A percentile compares a stretch with the other conserved stretches of the same genome.
phyloP scores from a whole-genome alignment of 345 rosid genomes.

The Balakata baccata region DNA sequence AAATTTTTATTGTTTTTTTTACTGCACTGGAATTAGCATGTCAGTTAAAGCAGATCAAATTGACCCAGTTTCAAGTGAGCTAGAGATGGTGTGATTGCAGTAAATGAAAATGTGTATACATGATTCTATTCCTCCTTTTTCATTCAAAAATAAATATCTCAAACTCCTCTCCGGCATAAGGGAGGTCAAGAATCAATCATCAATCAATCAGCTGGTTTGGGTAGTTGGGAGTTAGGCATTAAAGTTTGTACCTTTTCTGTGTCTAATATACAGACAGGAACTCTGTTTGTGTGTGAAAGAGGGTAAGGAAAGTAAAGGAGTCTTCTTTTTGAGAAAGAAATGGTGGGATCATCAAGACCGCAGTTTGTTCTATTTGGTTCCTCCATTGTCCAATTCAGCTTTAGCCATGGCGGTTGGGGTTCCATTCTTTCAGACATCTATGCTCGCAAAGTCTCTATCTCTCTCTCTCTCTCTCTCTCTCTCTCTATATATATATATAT shows the following conservation, averaged over 20 bases:
- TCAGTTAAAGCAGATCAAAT: too few relatives aligned
- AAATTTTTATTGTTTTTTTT: too few relatives aligned
- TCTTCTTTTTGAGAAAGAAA: constrained; percentile 19
- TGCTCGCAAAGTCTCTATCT: constrained; percentile 66
- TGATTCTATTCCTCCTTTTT: too few relatives aligned
- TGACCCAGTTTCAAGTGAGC: too few relatives aligned
- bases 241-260: too few relatives aligned
- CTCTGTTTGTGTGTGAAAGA: background rate
- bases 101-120: too few relatives aligned
- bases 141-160: too few relatives aligned
- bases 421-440: constrained; percentile 82
- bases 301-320: background rate
- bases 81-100: too few relatives aligned
- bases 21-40: too few relatives aligned
- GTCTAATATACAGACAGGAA: background rate
- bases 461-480: background rate
- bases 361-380: constrained; percentile 96
- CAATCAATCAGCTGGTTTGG: background rate
- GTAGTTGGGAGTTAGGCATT: too few relatives aligned
- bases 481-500: too few relatives aligned
- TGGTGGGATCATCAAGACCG: constrained; percentile 86
- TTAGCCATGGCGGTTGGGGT: constrained; percentile 92
- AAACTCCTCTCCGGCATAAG: background rate
- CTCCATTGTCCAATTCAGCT: constrained; percentile 92
- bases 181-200: too few relatives aligned